Evolutionary conservation across 1,284 basidiomycete genomes (phyloP).

Genomic region (Ceratobasidium sp.): DNA sequence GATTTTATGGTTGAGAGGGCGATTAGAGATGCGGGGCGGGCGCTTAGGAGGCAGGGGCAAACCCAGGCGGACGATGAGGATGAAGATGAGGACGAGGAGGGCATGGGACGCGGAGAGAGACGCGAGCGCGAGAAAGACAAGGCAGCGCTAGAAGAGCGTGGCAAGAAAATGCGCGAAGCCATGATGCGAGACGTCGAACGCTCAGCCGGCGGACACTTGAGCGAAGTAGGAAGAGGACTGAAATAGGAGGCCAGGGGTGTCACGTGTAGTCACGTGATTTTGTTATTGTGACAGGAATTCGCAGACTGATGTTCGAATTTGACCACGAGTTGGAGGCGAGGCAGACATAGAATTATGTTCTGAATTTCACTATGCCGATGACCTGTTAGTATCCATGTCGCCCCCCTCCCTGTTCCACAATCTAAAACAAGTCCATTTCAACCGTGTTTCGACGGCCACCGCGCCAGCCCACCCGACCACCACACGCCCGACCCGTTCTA

Average conservation of each 20-base stretch:
- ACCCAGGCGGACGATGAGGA: slow-evolving; percentile 21
- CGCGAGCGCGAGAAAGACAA: slow-evolving; percentile 19
- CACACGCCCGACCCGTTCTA: slow-evolving; percentile 18
- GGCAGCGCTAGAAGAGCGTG: slow-evolving; percentile 31
- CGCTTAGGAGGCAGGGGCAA: slow-evolving; percentile 16
- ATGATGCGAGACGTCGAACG: slow-evolving; percentile 38
- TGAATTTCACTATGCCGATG: slow-evolving; percentile 20
- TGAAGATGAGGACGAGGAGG: slow-evolving; percentile 8
- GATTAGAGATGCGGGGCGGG: slow-evolving; percentile 35
- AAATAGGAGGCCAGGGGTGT: background rate
- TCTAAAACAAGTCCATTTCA: slow-evolving; percentile 35
- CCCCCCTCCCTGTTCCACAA: slow-evolving; percentile 27
- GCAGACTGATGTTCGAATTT: slow-evolving; percentile 3
- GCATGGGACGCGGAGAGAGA: background rate
- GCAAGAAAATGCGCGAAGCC: slow-evolving; percentile 32
- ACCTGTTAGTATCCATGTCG: slow-evolving; percentile 29
- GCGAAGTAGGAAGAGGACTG: slow-evolving; percentile 30
- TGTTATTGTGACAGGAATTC: slow-evolving; percentile 1
- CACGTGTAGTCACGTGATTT: slow-evolving; percentile 24
- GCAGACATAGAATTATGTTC: slow-evolving; percentile 18
- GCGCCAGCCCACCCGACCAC: background rate
- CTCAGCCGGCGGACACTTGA: slow-evolving; percentile 35
- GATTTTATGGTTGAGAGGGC: slow-evolving; percentile 73
- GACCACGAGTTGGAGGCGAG: slow-evolving; percentile 1
- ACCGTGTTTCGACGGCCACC: slow-evolving; percentile 13